Conservation (phyloP, 228 moss, liverwort and hornwort genomes). For the Sphagnum fallax region DNA sequence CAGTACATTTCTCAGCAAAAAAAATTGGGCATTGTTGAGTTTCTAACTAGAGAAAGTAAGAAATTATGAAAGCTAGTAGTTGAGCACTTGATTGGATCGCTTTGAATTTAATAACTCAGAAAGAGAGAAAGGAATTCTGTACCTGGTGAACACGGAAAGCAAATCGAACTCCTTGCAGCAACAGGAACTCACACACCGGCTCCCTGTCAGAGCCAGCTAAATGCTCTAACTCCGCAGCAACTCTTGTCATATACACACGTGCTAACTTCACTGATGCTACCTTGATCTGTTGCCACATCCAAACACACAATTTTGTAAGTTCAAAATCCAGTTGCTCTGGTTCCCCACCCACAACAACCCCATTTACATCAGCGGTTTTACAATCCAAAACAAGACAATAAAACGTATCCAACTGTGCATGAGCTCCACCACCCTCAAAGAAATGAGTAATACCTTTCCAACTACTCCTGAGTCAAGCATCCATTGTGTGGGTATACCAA, state of each 20-base stretch:
- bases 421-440: neutral
- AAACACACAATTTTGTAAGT: no score
- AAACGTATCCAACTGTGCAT: no score
- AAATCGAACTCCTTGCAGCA: constrained; percentile 67
- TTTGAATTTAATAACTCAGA: no score
- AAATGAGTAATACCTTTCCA: constrained; percentile 31
- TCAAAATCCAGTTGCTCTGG: neutral
- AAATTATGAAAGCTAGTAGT: no score
- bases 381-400: neutral
- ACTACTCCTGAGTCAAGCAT: constrained; percentile 35
- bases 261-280: constrained; percentile 35
- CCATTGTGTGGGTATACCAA: constrained; percentile 35
- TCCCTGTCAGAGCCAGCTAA: constrained; percentile 29
- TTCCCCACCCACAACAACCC: neutral
- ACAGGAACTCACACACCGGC: constrained; percentile 40
- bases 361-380: neutral
- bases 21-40: no score
- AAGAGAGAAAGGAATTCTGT: neutral
- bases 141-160: constrained; percentile 99
- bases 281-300: constrained; percentile 28
- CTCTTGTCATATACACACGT: constrained; percentile 50
- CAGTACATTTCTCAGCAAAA: no score
- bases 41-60: no score
- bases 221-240: constrained; percentile 34
- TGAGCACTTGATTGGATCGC: no score